Conservation (phyloP, 2,329 filamentous ascomycete genomes). For the Penicillium sp. region DNA sequence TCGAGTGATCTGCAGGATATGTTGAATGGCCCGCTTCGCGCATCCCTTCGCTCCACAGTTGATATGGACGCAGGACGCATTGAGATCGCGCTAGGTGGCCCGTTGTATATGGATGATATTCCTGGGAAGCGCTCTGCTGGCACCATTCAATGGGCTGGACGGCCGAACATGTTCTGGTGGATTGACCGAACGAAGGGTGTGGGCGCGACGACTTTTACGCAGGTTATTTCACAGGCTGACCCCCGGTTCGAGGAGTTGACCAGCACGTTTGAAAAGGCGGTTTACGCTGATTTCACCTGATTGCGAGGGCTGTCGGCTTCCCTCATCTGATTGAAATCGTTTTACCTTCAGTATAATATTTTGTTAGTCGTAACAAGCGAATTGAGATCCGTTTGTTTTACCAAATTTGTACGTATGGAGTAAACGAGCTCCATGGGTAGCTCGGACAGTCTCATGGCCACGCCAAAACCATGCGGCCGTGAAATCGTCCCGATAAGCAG, state of each 20-base stretch:
- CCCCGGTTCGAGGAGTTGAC: constrained; percentile 11
- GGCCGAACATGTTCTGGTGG: constrained; percentile 27
- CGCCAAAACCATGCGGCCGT: too few relatives aligned
- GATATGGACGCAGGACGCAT: constrained; percentile 3
- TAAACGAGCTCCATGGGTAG: too few relatives aligned
- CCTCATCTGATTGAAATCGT: too few relatives aligned
- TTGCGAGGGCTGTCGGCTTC: too few relatives aligned
- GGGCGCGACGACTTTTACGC: constrained; percentile 18
- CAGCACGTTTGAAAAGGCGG: constrained; percentile 15
- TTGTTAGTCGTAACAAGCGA: too few relatives aligned
- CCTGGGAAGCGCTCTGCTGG: constrained; percentile 4
- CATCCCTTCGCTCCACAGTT: constrained; percentile 1
- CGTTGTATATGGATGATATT: not conserved
- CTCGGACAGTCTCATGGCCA: too few relatives aligned
- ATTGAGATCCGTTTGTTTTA: too few relatives aligned
- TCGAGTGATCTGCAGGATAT: not conserved
- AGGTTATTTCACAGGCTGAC: constrained; percentile 22
- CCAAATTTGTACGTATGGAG: too few relatives aligned
- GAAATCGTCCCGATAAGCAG: too few relatives aligned
- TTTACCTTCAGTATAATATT: too few relatives aligned
- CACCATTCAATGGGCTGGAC: constrained; percentile 21
- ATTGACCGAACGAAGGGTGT: constrained; percentile 19
- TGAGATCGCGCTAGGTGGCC: constrained; percentile 1
- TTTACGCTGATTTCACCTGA: constrained; percentile 6
- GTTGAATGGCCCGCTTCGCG: not conserved